Conservation (phyloP, 2,329 filamentous ascomycete genomes). For the Monosporascus sp. region DNA sequence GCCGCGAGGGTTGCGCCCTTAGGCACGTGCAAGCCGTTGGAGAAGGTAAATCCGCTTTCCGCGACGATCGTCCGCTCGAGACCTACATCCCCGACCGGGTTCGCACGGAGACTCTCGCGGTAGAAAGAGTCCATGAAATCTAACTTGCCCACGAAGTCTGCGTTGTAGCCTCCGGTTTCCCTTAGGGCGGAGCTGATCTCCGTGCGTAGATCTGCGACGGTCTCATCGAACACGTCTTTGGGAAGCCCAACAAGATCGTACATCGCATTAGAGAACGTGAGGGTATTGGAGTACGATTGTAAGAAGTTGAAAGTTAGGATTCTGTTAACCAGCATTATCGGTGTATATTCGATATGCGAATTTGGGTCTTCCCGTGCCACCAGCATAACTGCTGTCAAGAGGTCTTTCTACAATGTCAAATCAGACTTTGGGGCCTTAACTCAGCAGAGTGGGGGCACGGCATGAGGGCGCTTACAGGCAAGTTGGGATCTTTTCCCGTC, state of each 20-base stretch:
- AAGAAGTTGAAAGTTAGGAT: conserved; percentile 7
- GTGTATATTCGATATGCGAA: conserved; percentile 3
- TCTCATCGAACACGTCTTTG: conserved; percentile 3
- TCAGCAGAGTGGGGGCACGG: background rate
- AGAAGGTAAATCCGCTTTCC: conserved; percentile 12
- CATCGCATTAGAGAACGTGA: conserved; percentile 11
- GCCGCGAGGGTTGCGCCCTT: conserved; percentile 8
- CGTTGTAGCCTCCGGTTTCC: conserved; percentile 1
- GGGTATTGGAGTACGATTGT: conserved; percentile 5
- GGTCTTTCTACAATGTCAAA: conserved; percentile 1
- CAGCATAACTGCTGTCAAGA: conserved; percentile 8
- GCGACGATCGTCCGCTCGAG: conserved; percentile 11
- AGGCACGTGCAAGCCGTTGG: conserved; percentile 11
- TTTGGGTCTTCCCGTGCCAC: conserved; percentile 9
- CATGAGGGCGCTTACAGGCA: background rate
- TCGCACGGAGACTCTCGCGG: conserved; percentile 12
- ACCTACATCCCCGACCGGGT: conserved; percentile 12
- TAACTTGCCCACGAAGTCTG: conserved; percentile 9
- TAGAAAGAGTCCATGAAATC: conserved; percentile 14
- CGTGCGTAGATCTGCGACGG: conserved; percentile 1
- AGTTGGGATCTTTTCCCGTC: background rate
- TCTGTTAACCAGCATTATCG: conserved; percentile 7
- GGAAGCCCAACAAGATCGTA: conserved; percentile 11
- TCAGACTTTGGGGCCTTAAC: background rate
- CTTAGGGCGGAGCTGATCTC: conserved; percentile 2